These are phyloP conservation scores for Stentor coeruleus DNA, from an alignment of 73 alveolate species.

Conservation along the genomic window DNA sequence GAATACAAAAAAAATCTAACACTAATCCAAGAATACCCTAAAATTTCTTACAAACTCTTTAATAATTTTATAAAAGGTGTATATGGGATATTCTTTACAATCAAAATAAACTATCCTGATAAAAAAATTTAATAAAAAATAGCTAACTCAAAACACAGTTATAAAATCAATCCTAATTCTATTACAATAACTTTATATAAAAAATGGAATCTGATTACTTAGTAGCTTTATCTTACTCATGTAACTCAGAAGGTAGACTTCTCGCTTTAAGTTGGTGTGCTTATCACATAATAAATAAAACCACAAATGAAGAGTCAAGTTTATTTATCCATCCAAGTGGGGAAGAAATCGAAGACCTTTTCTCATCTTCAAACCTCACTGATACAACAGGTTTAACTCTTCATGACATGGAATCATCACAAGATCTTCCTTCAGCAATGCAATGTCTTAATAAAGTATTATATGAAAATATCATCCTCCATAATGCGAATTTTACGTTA, in stretches of 20 bases:
- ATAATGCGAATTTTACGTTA: not conserved
- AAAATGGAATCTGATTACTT: not conserved
- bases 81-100: no score
- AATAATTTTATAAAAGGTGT: no score
- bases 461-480: not conserved
- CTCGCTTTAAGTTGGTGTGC: not conserved
- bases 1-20: no score
- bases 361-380: not conserved
- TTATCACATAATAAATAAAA: not conserved
- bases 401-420: not conserved
- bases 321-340: not conserved
- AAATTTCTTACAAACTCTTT: no score
- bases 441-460: not conserved
- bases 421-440: constrained; percentile 4
- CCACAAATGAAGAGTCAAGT: not conserved
- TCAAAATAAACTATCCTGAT: no score
- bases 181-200: no score
- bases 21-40: no score
- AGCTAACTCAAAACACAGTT: no score
- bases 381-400: not conserved
- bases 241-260: not conserved
- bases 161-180: no score
- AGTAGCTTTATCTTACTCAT: not conserved
- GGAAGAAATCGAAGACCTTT: not conserved
- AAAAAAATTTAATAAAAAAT: no score